Evolutionary conservation across 805 yeast genomes (phyloP).

Genomic region (Candida adriatica): DNA sequence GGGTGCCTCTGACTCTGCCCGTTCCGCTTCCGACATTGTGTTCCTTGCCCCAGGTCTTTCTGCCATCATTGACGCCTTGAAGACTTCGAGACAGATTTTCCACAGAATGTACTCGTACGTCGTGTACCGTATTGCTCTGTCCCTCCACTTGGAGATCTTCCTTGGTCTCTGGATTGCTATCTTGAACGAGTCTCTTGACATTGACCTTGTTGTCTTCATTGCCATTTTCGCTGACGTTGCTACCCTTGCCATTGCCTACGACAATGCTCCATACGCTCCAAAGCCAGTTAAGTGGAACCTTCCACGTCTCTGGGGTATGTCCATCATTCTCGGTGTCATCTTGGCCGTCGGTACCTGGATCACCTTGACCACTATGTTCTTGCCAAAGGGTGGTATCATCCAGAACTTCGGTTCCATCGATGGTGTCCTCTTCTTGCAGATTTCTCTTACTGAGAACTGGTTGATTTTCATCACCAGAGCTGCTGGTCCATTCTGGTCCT

Average conservation of each 20-base stretch:
- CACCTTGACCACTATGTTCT: conserved; percentile 88
- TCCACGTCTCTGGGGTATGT: conserved; percentile 97
- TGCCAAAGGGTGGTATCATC: conserved; percentile 86
- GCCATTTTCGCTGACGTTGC: conserved; percentile 98
- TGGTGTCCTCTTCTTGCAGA: conserved; percentile 90
- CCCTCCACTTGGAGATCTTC: conserved; percentile 90
- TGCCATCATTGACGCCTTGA: conserved; percentile 89
- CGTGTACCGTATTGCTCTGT: conserved; percentile 95
- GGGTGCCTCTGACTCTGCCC: conserved; percentile 96
- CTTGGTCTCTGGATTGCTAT: conserved; percentile 96
- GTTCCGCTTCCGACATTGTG: conserved; percentile 95
- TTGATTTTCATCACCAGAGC: conserved; percentile 95
- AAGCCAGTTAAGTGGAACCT: conserved; percentile 94
- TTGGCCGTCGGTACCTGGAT: conserved; percentile 94
- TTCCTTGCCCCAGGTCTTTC: conserved; percentile 94
- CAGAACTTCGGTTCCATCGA: conserved; percentile 94
- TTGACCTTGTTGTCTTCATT: conserved; percentile 90
- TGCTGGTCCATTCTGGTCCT: conserved; percentile 98
- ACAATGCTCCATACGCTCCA: conserved; percentile 92
- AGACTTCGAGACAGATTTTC: conserved; percentile 95
- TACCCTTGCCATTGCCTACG: conserved; percentile 94
- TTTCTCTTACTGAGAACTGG: conserved; percentile 95
- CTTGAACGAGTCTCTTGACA: conserved; percentile 77
- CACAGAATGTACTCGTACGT: conserved; percentile 98
- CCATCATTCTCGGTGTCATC: conserved; percentile 76